These are phyloP conservation scores for Kazachstania africana DNA, from an alignment of 805 yeast genomes.

Conservation along the genomic window DNA sequence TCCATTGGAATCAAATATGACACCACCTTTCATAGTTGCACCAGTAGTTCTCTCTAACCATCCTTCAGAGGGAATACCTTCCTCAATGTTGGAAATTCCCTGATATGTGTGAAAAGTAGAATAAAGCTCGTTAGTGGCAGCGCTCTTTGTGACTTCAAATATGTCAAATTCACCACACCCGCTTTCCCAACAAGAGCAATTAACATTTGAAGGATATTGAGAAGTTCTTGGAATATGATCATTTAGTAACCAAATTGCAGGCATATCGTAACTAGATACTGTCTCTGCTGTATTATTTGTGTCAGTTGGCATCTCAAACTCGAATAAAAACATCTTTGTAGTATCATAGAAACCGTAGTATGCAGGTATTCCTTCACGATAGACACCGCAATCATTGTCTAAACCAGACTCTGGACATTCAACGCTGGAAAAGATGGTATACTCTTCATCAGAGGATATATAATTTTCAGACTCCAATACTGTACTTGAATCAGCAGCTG, in stretches of 20 bases:
- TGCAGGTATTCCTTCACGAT: conserved; percentile 64
- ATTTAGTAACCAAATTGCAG: conserved; percentile 68
- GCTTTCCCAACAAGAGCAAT: conserved; percentile 66
- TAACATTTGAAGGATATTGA: conserved; percentile 45
- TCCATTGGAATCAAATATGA: conserved; percentile 51
- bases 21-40: conserved; percentile 57
- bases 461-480: conserved; percentile 37
- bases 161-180: conserved; percentile 76
- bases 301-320: conserved; percentile 57
- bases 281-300: conserved; percentile 26
- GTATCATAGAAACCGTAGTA: conserved; percentile 58
- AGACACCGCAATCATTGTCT: conserved; percentile 61
- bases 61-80: conserved; percentile 47
- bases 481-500: conserved; percentile 35
- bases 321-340: conserved; percentile 61
- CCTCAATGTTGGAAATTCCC: conserved; percentile 43
- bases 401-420: conserved; percentile 44
- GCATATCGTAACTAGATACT: conserved; percentile 40
- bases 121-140: conserved; percentile 43
- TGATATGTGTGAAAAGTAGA: conserved; percentile 70
- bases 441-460: conserved; percentile 49
- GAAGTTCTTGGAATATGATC: conserved; percentile 66
- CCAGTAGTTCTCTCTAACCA: conserved; percentile 42
- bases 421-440: conserved; percentile 44
- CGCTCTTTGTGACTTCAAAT: conserved; percentile 59